Base-by-base conservation (phyloP, 2,329 filamentous ascomycete species). In the Chaetoscypha palmicola region DNA sequence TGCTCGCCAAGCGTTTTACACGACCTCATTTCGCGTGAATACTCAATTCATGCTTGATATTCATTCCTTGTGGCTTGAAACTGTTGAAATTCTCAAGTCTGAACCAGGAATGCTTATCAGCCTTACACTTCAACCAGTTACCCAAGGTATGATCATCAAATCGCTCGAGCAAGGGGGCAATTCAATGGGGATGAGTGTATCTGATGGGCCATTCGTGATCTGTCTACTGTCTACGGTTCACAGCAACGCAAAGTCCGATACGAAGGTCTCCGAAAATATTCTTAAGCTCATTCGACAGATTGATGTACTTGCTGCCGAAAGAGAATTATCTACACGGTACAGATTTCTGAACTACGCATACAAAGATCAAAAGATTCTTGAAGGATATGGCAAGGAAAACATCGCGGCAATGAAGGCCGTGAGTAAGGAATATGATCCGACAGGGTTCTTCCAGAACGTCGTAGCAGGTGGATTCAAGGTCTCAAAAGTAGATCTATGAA, bases 391-490 rank as follows among this genome's bases (percentile, higher is more conserved):
- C 4, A 23, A 36, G 5, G 38, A 12, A 17, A 51, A 43, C 33
- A 23, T 40, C 5, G 19, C 17, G n/a, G 41, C 31, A 11, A 2
- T 60, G 31, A 50, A 48, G 43, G 42, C 41, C 11, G 57, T 50
- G 2, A 55, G 55, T n/a, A 42, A 20, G 23, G 54, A 51, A 38
- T 62, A 60, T 38, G 60, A 62, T 36, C 54, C 58, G 0, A 37
- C 39, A 3, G 42, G 46, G n/a, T 46, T 60, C 1, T 62, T 62
- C 32, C 56, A 60, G 47, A 52, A 26, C 21, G 34, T 50, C 21
- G 53, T 53, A 9, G 58, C 59, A 3, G 57, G 56, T 17, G 54
- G 58, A 1, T 58, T 55, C 47, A 60, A 60, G 38, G 16, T 60
- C 3, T 38, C 22, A 31, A n/a, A n/a, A n/a, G n/a, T n/a, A n/a